Conservation (phyloP, 192 early-diverging fungal species). For the Coemansia sp. region DNA sequence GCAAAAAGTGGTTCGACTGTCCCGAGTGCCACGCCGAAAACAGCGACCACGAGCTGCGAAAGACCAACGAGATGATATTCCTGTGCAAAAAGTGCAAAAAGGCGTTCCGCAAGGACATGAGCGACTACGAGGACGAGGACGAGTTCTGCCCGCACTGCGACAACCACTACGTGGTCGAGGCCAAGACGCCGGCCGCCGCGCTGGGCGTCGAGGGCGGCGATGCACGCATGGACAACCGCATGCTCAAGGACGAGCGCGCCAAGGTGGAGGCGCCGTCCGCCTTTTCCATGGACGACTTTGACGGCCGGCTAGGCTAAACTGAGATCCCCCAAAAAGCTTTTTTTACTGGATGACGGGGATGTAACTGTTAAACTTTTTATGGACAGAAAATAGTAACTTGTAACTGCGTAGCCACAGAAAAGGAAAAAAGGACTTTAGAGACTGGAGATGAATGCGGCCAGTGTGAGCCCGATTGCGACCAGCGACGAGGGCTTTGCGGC, state of each 20-base stretch:
- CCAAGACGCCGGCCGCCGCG: slow-evolving; percentile 80
- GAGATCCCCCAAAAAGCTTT: no score
- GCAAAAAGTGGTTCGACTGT: slow-evolving; percentile 96
- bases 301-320: slow-evolving; percentile 45
- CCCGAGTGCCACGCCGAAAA: slow-evolving; percentile 89
- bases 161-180: slow-evolving; percentile 94
- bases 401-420: neutral
- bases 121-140: slow-evolving; percentile 88
- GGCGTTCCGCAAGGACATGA: slow-evolving; percentile 90
- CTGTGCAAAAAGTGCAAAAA: slow-evolving; percentile 99
- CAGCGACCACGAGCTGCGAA: slow-evolving; percentile 71
- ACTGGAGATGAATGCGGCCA: neutral
- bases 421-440: neutral
- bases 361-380: neutral
- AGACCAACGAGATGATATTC: slow-evolving; percentile 90
- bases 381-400: neutral
- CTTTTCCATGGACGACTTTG: slow-evolving; percentile 27
- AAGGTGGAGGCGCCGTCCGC: slow-evolving; percentile 29
- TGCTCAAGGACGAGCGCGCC: slow-evolving; percentile 57
- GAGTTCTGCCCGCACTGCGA: slow-evolving; percentile 99
- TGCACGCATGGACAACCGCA: slow-evolving; percentile 69
- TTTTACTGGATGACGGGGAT: no score
- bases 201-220: slow-evolving; percentile 94
- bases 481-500: slow-evolving; percentile 34
- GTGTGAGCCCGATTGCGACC: slow-evolving; percentile 28